Conservation (phyloP, 2,329 filamentous ascomycete species). For the Ophiocordyceps camponoti-saundersi region DNA sequence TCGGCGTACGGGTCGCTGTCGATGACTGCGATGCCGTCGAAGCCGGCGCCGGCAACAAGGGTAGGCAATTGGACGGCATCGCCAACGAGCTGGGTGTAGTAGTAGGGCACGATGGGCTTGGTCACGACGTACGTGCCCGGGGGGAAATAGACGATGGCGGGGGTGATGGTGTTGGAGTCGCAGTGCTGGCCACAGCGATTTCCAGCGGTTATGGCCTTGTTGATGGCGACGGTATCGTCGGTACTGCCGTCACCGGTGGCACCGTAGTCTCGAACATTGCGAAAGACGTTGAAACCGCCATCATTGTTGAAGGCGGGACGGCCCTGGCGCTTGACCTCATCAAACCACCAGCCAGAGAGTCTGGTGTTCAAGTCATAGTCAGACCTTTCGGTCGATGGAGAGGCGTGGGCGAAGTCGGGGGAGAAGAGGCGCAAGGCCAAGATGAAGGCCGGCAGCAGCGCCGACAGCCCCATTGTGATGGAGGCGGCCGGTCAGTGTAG, state of each 20-base stretch:
- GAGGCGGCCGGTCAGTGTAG: no score
- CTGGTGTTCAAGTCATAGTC: background rate
- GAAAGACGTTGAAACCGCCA: constrained; percentile 44
- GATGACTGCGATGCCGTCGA: constrained; percentile 2
- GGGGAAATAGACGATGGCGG: constrained; percentile 84
- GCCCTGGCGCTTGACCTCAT: constrained; percentile 52
- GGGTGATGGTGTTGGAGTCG: constrained; percentile 67
- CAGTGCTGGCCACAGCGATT: constrained; percentile 35
- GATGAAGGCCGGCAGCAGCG: constrained; percentile 22
- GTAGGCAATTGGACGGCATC: constrained; percentile 57
- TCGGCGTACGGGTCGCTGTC: constrained; percentile 5
- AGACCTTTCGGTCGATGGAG: background rate
- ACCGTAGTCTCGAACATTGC: background rate
- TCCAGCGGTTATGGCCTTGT: background rate
- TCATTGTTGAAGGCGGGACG: constrained; percentile 37
- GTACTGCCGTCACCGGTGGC: constrained; percentile 1
- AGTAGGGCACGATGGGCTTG: constrained; percentile 64
- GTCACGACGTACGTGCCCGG: constrained; percentile 72
- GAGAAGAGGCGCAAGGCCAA: constrained; percentile 25
- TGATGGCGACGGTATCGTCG: constrained; percentile 1
- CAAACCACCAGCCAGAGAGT: constrained; percentile 53
- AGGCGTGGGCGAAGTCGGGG: constrained; percentile 4
- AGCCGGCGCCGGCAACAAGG: constrained; percentile 25
- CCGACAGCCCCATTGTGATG: constrained; percentile 22
- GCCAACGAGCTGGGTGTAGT: constrained; percentile 87